Percentiles rank a stretch among this genome's conserved stretches.
phyloP scores from a whole-genome alignment of 1,284 basidiomycete species.

The Mycosarcoma maydis region DNA sequence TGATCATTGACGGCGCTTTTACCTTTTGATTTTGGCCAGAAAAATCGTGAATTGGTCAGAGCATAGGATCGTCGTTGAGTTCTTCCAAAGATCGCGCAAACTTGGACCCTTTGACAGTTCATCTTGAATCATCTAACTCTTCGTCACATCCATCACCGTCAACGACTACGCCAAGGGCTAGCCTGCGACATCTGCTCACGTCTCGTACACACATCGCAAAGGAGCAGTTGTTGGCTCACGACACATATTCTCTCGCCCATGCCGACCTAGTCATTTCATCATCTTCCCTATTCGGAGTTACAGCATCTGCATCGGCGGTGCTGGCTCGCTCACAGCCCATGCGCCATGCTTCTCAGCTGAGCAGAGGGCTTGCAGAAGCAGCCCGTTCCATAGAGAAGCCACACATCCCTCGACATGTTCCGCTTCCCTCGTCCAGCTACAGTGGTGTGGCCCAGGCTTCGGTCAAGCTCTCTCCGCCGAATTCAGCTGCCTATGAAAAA shows the following conservation, averaged over 20 bases:
- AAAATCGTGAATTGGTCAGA: too few relatives aligned
- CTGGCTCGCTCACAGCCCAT: constrained; percentile 10
- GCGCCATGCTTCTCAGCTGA: constrained; percentile 38
- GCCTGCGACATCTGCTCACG: background rate
- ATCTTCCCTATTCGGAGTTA: background rate
- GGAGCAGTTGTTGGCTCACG: background rate
- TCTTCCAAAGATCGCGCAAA: constrained; percentile 16
- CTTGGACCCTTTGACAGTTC: constrained; percentile 16
- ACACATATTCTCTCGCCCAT: background rate
- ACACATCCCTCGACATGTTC: constrained; percentile 33
- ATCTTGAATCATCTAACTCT: background rate
- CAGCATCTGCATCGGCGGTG: constrained; percentile 5
- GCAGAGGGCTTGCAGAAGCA: constrained; percentile 36
- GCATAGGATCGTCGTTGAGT: constrained; percentile 5
- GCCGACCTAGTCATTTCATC: background rate
- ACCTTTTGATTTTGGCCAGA: too few relatives aligned
- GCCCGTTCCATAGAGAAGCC: constrained; percentile 26
- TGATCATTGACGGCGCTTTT: too few relatives aligned
- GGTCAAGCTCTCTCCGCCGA: constrained; percentile 2
- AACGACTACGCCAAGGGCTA: background rate
- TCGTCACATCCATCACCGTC: background rate
- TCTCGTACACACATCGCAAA: background rate
- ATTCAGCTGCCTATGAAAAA: background rate
- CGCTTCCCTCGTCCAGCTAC: constrained; percentile 38
- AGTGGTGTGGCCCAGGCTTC: constrained; percentile 3